Conservation (phyloP, 2,329 filamentous ascomycete species). For the Aspergillus floridensis region DNA sequence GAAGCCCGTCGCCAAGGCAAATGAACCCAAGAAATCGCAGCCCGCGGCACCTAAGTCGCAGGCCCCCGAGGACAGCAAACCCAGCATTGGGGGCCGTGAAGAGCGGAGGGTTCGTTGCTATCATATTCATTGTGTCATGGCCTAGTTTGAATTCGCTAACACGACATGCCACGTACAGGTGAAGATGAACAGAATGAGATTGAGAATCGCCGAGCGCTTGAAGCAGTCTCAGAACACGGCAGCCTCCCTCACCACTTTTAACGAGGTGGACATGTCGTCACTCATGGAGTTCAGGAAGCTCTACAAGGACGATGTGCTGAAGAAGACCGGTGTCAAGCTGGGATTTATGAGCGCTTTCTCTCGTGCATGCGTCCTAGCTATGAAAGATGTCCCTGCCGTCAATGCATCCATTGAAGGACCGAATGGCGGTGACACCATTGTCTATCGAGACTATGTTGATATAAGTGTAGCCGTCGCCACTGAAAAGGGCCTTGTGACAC, state of each 20-base stretch:
- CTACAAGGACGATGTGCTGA: conserved; percentile 94
- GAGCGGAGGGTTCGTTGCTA: conserved; percentile 73
- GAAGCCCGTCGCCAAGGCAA: conserved; percentile 44
- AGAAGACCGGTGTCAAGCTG: conserved; percentile 95
- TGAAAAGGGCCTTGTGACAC: conserved; percentile 94
- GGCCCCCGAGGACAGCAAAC: conserved; percentile 20
- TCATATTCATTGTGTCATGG: conserved; percentile 5
- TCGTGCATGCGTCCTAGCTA: conserved; percentile 81
- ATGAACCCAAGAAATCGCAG: conserved; percentile 19
- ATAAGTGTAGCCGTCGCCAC: conserved; percentile 96
- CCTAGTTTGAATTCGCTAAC: conserved; percentile 1
- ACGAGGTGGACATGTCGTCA: conserved; percentile 98
- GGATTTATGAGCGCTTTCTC: conserved; percentile 99
- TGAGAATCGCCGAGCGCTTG: conserved; percentile 92
- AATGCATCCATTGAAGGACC: conserved; percentile 97
- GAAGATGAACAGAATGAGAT: conserved; percentile 99
- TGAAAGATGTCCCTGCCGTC: conserved; percentile 90
- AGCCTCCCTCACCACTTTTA: conserved; percentile 95
- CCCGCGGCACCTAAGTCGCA: conserved; percentile 22
- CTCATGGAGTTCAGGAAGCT: conserved; percentile 96
- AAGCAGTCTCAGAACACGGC: conserved; percentile 99
- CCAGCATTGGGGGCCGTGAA: conserved; percentile 68
- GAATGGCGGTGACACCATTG: conserved; percentile 92
- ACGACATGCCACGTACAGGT: conserved; percentile 55
- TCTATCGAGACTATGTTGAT: conserved; percentile 97